Conservation (phyloP, 2,329 filamentous ascomycete genomes). For the Penicillium sp. region DNA sequence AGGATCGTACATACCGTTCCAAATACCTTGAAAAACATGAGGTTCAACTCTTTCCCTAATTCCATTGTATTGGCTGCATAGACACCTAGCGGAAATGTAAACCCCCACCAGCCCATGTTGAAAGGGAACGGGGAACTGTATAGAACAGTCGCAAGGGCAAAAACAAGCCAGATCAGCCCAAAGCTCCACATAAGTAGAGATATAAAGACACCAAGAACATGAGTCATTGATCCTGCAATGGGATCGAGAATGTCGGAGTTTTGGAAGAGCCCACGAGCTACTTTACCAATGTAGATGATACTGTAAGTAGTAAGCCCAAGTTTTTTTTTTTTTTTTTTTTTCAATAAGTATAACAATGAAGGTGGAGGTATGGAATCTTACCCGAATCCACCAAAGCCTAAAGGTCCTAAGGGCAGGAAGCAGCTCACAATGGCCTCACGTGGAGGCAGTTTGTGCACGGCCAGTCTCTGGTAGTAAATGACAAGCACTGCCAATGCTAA, state of each 20-base stretch:
- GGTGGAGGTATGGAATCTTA: constrained; percentile 18
- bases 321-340: too few species aligned
- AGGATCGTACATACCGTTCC: constrained; percentile 43
- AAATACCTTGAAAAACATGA: constrained; percentile 53
- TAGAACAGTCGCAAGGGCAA: constrained; percentile 51
- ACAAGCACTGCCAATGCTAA: constrained; percentile 63
- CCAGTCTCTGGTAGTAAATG: constrained; percentile 69
- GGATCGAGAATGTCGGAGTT: constrained; percentile 37
- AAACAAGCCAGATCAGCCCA: constrained; percentile 55
- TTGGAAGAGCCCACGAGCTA: constrained; percentile 45
- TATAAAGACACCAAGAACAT: constrained; percentile 57
- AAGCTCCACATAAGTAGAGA: constrained; percentile 59
- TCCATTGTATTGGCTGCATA: constrained; percentile 41
- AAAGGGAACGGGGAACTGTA: constrained; percentile 49
- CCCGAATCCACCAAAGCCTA: constrained; percentile 65
- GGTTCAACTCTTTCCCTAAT: constrained; percentile 50
- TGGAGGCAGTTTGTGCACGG: constrained; percentile 64
- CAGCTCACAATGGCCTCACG: constrained; percentile 67
- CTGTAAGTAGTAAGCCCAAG: constrained; percentile 26
- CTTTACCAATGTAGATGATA: constrained; percentile 52
- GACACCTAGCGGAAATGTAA: constrained; percentile 57
- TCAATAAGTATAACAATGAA: not conserved
- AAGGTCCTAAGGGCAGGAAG: constrained; percentile 65
- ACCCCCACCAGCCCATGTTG: constrained; percentile 62
- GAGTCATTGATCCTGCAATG: constrained; percentile 55